A percentile compares a stretch with the other conserved stretches of the same genome.
Conservation (phyloP, 1,284 basidiomycete species). For the Moniliophthora roreri region DNA sequence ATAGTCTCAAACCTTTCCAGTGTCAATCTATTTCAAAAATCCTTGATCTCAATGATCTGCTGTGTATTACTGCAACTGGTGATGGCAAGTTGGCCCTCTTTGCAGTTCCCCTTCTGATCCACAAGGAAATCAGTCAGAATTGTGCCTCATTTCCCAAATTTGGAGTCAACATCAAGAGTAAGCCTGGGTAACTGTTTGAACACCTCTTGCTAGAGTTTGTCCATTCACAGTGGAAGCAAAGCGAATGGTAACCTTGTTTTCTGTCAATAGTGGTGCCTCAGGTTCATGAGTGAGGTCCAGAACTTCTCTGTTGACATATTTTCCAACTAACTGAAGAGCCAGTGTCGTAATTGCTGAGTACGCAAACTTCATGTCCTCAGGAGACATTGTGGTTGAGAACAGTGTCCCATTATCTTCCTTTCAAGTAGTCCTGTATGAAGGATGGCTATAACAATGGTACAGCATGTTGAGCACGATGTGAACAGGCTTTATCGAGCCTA, state of each 20-base stretch:
- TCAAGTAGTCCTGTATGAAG: background rate
- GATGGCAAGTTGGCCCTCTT: slow-evolving; percentile 12
- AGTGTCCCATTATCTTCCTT: slow-evolving; percentile 3
- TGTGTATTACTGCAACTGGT: slow-evolving; percentile 8
- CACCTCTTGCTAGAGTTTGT: slow-evolving; percentile 12
- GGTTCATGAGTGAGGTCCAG: too few relatives aligned
- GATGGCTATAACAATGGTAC: background rate
- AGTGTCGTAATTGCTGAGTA: too few relatives aligned
- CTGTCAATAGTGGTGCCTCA: too few relatives aligned
- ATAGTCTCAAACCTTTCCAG: slow-evolving; percentile 8
- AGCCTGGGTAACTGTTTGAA: slow-evolving; percentile 5
- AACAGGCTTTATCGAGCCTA: too few relatives aligned
- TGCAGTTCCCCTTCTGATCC: slow-evolving; percentile 4
- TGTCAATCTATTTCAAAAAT: slow-evolving; percentile 6
- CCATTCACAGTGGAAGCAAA: too few relatives aligned
- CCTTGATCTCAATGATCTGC: slow-evolving; percentile 10
- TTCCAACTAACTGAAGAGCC: too few relatives aligned
- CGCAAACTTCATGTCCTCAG: slow-evolving; percentile 9
- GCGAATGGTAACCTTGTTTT: slow-evolving; percentile 2
- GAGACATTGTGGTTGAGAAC: slow-evolving; percentile 9
- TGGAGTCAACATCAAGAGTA: background rate
- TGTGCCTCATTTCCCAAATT: slow-evolving; percentile 2
- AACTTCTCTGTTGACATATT: too few relatives aligned
- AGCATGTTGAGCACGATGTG: too few relatives aligned
- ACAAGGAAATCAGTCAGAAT: slow-evolving; percentile 1